Percentiles rank a stretch among this genome's conserved stretches.
Conservation (phyloP, 345 rosid species). For the Fremontodendron californicum region DNA sequence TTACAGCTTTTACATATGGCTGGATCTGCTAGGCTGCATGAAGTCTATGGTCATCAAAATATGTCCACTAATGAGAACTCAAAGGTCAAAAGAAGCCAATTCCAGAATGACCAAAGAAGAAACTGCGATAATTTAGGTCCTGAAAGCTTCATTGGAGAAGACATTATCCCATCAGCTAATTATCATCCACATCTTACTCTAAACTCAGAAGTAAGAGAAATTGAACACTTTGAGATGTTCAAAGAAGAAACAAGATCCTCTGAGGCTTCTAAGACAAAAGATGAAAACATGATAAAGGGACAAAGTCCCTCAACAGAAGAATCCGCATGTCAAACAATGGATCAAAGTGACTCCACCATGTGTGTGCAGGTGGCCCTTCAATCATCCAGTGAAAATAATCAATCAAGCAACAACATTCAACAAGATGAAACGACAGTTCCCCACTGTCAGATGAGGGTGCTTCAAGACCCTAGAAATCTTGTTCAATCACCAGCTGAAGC, state of each 20-base stretch:
- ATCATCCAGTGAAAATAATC: slow-evolving; percentile 29
- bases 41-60: slow-evolving; percentile 25
- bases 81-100: slow-evolving; percentile 18
- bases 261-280: slow-evolving; percentile 21
- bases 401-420: slow-evolving; percentile 22
- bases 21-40: slow-evolving; percentile 33
- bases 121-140: slow-evolving; percentile 23
- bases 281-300: slow-evolving; percentile 17
- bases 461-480: slow-evolving; percentile 22
- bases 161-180: slow-evolving; percentile 24
- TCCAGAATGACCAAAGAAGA: slow-evolving; percentile 16
- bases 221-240: slow-evolving; percentile 24
- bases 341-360: slow-evolving; percentile 21
- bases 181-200: slow-evolving; percentile 24
- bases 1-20: slow-evolving; percentile 52
- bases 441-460: slow-evolving; percentile 24
- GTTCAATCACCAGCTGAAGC: slow-evolving; percentile 20
- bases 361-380: slow-evolving; percentile 20
- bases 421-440: slow-evolving; percentile 23
- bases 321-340: slow-evolving; percentile 22
- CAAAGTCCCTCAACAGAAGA: slow-evolving; percentile 21
- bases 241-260: slow-evolving; percentile 32
- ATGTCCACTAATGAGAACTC: slow-evolving; percentile 26
- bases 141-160: slow-evolving; percentile 26
- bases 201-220: slow-evolving; percentile 21